These are phyloP conservation scores for Solanum peruvianum DNA, from an alignment of 257 asterid species.

Conservation along the genomic window DNA sequence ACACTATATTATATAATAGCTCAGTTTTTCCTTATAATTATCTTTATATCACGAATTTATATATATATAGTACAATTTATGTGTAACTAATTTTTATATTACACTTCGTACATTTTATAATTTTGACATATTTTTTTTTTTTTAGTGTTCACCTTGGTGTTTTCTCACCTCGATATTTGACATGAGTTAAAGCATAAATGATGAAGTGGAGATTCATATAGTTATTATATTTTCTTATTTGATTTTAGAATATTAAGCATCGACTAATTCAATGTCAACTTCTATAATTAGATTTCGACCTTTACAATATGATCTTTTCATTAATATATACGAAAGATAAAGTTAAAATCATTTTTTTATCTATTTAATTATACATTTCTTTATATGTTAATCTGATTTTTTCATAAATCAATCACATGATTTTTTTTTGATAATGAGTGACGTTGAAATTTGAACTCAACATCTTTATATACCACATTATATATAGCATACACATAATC, in stretches of 20 bases:
- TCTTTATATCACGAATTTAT: no score
- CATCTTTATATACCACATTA: background rate
- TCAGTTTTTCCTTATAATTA: no score
- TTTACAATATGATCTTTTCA: background rate
- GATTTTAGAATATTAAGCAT: background rate
- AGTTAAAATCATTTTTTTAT: background rate
- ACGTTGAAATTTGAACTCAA: accelerated
- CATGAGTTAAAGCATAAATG: background rate
- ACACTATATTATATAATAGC: no score
- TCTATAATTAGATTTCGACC: background rate
- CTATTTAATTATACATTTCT: no score
- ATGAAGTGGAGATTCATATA: background rate
- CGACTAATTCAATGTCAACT: background rate
- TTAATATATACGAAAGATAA: background rate
- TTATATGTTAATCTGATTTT: background rate
- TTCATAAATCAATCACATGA: background rate
- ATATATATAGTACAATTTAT: no score
- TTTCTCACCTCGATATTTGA: background rate
- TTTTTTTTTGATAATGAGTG: background rate
- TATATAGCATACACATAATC: background rate
- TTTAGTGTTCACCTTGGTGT: background rate
- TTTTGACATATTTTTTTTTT: background rate
- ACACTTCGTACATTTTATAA: background rate
- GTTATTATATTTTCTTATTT: background rate
- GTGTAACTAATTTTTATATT: background rate